These are phyloP conservation scores for Puccinia coronata DNA, from an alignment of 1,284 basidiomycete species.

Conservation along the genomic window DNA sequence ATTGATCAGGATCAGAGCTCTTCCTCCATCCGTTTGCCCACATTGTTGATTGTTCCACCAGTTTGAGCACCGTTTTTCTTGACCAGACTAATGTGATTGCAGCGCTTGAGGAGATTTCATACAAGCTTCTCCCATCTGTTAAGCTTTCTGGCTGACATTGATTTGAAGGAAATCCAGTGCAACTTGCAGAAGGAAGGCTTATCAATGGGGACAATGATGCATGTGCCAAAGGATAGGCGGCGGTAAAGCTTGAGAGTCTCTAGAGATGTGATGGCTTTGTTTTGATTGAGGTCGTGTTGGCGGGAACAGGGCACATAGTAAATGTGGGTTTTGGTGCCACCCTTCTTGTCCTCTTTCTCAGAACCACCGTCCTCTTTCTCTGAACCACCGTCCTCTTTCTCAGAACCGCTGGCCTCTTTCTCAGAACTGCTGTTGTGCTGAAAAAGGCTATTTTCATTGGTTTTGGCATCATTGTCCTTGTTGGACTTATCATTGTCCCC, in stretches of 20 bases:
- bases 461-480: too few species aligned
- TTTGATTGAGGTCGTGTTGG: neutral
- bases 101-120: neutral
- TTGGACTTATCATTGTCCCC: too few species aligned
- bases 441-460: too few species aligned
- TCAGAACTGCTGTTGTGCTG: too few species aligned
- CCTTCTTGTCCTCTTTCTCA: too few species aligned
- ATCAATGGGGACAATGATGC: neutral
- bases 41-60: neutral
- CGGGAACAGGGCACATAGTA: neutral
- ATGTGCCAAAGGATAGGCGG: neutral
- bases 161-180: neutral
- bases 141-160: neutral
- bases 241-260: neutral
- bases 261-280: neutral
- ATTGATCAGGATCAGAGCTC: too few species aligned
- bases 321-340: neutral
- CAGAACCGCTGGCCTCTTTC: too few species aligned
- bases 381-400: too few species aligned
- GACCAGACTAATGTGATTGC: neutral
- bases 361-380: too few species aligned
- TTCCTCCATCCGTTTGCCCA: constrained; percentile 12
- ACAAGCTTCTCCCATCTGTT: constrained; percentile 12
- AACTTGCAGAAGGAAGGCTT: neutral
- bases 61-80: too few species aligned